A percentile compares a stretch with the other conserved stretches of the same genome.
Conservation (phyloP, 2,329 filamentous ascomycete species). For the Verticillium dahliae region DNA sequence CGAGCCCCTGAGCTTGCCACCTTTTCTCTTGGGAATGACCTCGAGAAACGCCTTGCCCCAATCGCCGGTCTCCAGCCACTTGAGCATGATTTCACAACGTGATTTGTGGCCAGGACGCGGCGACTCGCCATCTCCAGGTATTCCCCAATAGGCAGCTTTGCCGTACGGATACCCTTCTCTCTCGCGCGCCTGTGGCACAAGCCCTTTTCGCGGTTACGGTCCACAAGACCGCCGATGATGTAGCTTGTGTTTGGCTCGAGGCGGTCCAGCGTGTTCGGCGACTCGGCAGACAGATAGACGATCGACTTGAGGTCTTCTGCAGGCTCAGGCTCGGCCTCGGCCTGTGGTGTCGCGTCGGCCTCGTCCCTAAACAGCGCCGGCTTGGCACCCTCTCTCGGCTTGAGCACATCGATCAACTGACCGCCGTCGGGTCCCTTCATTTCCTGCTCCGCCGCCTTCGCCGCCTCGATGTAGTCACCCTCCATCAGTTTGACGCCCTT, state of each 20-base stretch:
- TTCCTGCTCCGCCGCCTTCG: slow-evolving; percentile 55
- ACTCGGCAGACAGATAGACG: slow-evolving; percentile 88
- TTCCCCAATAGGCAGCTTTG: slow-evolving; percentile 89
- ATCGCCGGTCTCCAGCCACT: slow-evolving; percentile 83
- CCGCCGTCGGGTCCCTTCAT: slow-evolving; percentile 58
- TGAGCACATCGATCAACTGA: slow-evolving; percentile 52
- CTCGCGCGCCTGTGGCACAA: slow-evolving; percentile 81
- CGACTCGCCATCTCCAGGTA: slow-evolving; percentile 88
- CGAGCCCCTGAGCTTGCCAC: slow-evolving; percentile 55
- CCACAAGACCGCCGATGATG: slow-evolving; percentile 88
- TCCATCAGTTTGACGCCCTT: slow-evolving; percentile 68
- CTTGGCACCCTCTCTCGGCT: slow-evolving; percentile 23
- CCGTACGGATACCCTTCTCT: slow-evolving; percentile 73
- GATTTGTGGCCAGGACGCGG: slow-evolving; percentile 84
- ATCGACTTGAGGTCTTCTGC: slow-evolving; percentile 38
- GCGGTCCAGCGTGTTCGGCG: slow-evolving; percentile 73
- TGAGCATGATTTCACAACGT: slow-evolving; percentile 94
- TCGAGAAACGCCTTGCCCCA: slow-evolving; percentile 86
- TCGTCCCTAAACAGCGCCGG: slow-evolving; percentile 24
- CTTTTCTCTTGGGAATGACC: slow-evolving; percentile 88
- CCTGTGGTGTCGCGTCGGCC: slow-evolving; percentile 23
- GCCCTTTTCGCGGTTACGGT: slow-evolving; percentile 94
- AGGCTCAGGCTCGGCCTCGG: slow-evolving; percentile 21
- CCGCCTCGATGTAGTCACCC: slow-evolving; percentile 66
- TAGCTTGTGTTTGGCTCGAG: slow-evolving; percentile 87